These are phyloP conservation scores for Crotalaria pallida DNA, from an alignment of 306 rosid species.

Conservation along the genomic window DNA sequence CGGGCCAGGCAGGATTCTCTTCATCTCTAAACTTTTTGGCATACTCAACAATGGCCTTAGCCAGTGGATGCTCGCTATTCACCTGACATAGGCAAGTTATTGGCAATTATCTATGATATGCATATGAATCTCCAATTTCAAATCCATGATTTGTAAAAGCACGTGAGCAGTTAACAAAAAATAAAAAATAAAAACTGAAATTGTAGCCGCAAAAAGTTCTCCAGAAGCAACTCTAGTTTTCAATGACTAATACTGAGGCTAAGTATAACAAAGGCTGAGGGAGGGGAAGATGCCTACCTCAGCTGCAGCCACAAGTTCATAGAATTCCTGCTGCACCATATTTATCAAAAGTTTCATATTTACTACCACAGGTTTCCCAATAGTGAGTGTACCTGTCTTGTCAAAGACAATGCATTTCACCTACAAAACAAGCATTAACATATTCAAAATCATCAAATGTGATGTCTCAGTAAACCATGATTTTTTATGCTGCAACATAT, in stretches of 20 bases:
- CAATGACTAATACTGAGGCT: background rate
- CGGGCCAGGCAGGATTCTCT: conserved; percentile 59
- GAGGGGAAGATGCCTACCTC: conserved; percentile 44
- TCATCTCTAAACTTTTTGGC: conserved; percentile 64
- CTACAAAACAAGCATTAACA: conserved; percentile 35
- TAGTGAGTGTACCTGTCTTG: conserved; percentile 89
- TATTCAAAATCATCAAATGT: background rate
- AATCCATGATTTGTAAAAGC: background rate
- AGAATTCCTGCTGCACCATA: conserved; percentile 50
- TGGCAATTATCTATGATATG: background rate
- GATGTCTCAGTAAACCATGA: background rate
- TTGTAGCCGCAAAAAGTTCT: background rate
- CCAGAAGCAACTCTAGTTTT: background rate
- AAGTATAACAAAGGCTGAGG: background rate
- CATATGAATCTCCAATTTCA: background rate
- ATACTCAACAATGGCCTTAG: conserved; percentile 72
- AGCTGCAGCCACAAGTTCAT: conserved; percentile 77
- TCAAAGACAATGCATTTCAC: conserved; percentile 85
- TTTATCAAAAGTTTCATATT: conserved; percentile 37
- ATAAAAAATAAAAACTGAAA: background rate
- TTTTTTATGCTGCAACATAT: background rate
- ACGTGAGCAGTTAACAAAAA: background rate
- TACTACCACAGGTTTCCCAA: conserved; percentile 78
- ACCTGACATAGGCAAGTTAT: conserved; percentile 39
- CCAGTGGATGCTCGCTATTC: conserved; percentile 89